Percentiles rank a stretch among this genome's conserved stretches.
These are phyloP conservation scores for Jaltomata sinuosa DNA, from an alignment of 257 asterid species.

Conservation along the genomic window DNA sequence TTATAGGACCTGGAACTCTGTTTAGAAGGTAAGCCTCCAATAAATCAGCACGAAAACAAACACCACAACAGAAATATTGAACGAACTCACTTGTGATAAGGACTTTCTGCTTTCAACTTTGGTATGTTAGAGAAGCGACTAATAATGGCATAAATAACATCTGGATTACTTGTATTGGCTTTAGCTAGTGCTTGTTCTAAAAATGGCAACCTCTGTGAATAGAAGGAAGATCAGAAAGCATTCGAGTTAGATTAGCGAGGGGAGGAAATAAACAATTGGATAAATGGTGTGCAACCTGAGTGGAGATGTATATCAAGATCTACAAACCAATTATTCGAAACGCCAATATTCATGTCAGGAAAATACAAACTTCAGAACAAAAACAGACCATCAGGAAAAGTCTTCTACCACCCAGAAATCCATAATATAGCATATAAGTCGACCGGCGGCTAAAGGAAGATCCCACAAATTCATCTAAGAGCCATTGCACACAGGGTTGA, in stretches of 20 bases:
- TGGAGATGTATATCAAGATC: not conserved
- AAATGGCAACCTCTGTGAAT: constrained; percentile 41
- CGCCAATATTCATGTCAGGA: not conserved
- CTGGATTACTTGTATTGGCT: constrained; percentile 57
- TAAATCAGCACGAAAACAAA: not conserved
- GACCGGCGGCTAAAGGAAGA: not conserved
- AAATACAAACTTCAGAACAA: not conserved
- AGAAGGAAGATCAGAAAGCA: not conserved
- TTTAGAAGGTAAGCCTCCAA: not conserved
- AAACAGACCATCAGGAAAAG: not conserved
- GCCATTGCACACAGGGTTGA: not conserved
- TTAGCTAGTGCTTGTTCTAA: constrained; percentile 54
- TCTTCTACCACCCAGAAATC: not conserved
- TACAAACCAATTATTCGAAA: not conserved
- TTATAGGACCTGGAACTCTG: not conserved
- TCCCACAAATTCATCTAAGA: not conserved
- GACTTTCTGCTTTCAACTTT: constrained; percentile 46
- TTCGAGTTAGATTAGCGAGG: not conserved
- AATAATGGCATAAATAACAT: constrained; percentile 49
- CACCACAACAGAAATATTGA: not conserved
- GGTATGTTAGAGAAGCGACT: constrained; percentile 45
- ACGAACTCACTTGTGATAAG: constrained; percentile 45
- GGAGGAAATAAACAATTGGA: not conserved
- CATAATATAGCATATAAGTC: not conserved
- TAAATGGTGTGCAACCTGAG: not conserved